These are phyloP conservation scores for Hyaloscypha variabilis DNA, from an alignment of 495 filamentous ascomycete species.

Conservation along the genomic window DNA sequence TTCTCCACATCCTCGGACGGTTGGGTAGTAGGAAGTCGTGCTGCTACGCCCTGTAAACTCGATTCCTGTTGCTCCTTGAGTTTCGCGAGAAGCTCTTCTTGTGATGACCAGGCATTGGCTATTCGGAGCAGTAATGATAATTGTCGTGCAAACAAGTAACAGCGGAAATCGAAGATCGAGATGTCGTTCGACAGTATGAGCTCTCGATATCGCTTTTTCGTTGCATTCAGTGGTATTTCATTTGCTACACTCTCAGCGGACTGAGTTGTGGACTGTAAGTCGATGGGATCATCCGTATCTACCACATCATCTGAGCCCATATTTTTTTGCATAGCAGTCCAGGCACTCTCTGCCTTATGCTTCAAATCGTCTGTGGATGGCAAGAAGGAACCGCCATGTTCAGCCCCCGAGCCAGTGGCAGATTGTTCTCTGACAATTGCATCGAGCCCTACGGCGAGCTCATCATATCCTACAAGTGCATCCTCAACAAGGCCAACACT, in stretches of 20 bases:
- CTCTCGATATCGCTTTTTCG: conserved; percentile 84
- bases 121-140: conserved; percentile 81
- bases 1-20: conserved; percentile 68
- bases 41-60: conserved; percentile 52
- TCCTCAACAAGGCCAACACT: conserved; percentile 96
- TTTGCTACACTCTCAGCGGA: conserved; percentile 35
- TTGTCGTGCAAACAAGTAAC: conserved; percentile 92
- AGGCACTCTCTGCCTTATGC: conserved; percentile 53
- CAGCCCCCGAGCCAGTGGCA: conserved; percentile 49
- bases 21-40: conserved; percentile 45
- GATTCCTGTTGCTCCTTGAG: conserved; percentile 58
- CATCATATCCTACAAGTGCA: conserved; percentile 89
- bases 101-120: conserved; percentile 65
- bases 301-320: conserved; percentile 18
- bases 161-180: conserved; percentile 95
- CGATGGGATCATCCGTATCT: conserved; percentile 48
- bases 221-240: conserved; percentile 68
- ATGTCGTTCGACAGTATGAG: conserved; percentile 95
- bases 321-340: conserved; percentile 34
- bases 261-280: conserved; percentile 45
- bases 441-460: conserved; percentile 84
- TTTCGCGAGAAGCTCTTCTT: conserved; percentile 58
- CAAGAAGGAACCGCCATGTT: conserved; percentile 68
- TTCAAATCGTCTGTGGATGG: conserved; percentile 72
- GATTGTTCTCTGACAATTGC: conserved; percentile 76